Evolutionary conservation across 495 filamentous ascomycete genomes (phyloP).

Genomic region (Pyrenopolyporus hunteri): DNA sequence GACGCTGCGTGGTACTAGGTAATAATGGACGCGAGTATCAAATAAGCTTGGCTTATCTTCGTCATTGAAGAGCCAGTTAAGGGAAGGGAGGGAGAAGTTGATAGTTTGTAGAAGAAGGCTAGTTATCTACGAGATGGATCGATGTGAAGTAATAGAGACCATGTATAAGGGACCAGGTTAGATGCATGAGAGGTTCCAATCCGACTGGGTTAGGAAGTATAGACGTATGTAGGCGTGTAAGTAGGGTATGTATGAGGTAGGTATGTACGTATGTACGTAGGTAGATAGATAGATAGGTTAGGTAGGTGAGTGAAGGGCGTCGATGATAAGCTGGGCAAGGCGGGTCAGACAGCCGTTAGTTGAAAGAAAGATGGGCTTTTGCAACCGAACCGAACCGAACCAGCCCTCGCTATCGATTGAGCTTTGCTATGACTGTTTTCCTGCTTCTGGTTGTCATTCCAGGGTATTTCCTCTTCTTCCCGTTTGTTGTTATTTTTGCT

Average conservation of each 20-base stretch:
- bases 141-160: constrained; percentile 20
- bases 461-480: constrained; percentile 1
- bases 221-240: no score
- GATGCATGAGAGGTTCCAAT: constrained; percentile 12
- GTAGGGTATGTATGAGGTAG: no score
- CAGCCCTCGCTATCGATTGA: no score
- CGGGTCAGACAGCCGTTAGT: constrained; percentile 11
- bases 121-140: constrained; percentile 23
- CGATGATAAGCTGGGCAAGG: constrained; percentile 14
- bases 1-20: constrained; percentile 46
- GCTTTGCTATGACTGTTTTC: not conserved
- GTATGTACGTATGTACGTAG: no score
- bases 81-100: constrained; percentile 12
- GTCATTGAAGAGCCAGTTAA: constrained; percentile 50
- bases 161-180: constrained; percentile 15
- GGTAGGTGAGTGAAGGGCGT: constrained; percentile 1
- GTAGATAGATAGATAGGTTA: constrained; percentile 4
- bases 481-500: not conserved
- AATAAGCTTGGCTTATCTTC: constrained; percentile 60
- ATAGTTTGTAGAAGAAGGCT: constrained; percentile 10
- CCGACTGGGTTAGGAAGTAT: not conserved
- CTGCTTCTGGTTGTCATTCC: not conserved
- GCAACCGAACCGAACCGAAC: no score
- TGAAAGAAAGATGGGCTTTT: constrained; percentile 17
- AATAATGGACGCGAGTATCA: constrained; percentile 56